Evolutionary conservation across 2,329 filamentous ascomycete genomes (phyloP), one percentile per base, ranked within the genome.

Genomic region (Alternaria sp.): DNA sequence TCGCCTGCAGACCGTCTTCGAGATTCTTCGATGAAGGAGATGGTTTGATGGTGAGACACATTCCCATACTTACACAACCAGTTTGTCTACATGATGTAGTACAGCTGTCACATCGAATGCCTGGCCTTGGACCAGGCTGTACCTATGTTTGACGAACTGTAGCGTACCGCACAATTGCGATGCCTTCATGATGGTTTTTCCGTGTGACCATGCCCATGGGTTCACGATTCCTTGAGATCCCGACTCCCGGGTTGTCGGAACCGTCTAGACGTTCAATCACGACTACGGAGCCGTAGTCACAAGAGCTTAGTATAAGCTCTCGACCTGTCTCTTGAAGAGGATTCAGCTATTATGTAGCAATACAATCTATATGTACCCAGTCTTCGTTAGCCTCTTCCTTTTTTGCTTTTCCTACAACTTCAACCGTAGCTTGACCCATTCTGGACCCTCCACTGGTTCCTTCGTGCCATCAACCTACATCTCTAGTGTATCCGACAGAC

Each of bases 21-120:
- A 86, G 85, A 78, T 53, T 74, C 65, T 76, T 83, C 83, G 64
- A 85, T 92, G 90, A 89, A 81, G 85, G 81, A 85, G 85, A 85
- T 85, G 88, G 90, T 94, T 94, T 94, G 91, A 94, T 90, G 90
- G 89, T 87, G 89, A 93, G 91, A 85, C 65, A 62, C 59, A 61
- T 60, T 50, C 20, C 32, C 30, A 36, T 6, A 27, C 22, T 25
- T 22, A 50, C 22, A 50, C 20, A 50, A 16, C 16, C 3, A 38
- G 46, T 8, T 41, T 34, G 18, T 22, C 28, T 38, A 20, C 22
- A 25, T 36, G 5, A 16, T 43, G 40, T 9, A 50, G 32, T 50
- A 27, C 22, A 32, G 22, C 20, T 38, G 16, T 18, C 34, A 10
- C 20, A 36, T 50, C 46, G 22, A 50, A 20, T 38, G 20, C 5